Base-by-base conservation (phyloP, 2,329 filamentous ascomycete genomes). In the Ophiostoma quercus region DNA sequence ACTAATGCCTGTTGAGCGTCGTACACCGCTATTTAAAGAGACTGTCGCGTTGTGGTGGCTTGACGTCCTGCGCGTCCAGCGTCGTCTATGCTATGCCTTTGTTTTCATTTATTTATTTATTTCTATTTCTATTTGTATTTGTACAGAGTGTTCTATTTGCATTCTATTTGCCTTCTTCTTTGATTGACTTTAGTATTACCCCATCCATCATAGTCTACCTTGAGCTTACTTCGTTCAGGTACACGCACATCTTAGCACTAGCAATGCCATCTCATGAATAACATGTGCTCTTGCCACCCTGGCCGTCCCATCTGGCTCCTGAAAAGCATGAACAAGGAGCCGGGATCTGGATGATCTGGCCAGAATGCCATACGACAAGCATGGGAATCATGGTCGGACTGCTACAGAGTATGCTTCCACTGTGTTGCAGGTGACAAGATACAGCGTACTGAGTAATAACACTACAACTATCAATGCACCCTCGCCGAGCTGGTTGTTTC, bases 11-110 rank as follows among this genome's bases (percentile, higher is more conserved):
- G 51, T 12, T 57, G 51, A 25, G 51, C n/a, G 51, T 29, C 22
- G 51, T 57, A 57, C 51, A 57, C 51, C 22, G 51, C 51, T 57
- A 57, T 57, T 57, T 57, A 29, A 57, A 57, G n/a, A 57, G 47
- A 12, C 11, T 57, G n/a, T 12, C n/a, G 51, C 51, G 51, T 57
- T 57, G 3, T 57, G 51, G 51, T 25, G n/a, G n/a, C 22, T 11
- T 47, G 43, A n/a, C 51, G n/a, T 25, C n/a, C 51, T 57, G 51
- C 51, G 43, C 43, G 43, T 47, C 16, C 43, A 47, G 43, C 43
- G 43, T 47, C 43, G 43, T 43, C 41, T 14, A 29, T n/a, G 43
- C n/a, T 3, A 57, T 57, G 22, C n/a, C 51, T 25, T 57, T 22
- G n/a, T 14, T 57, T 22, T 22, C 25, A 25, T 19, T 57, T 29